Evolutionary conservation across 2,329 filamentous ascomycete species (phyloP).

Genomic region (Fusarium sp.): DNA sequence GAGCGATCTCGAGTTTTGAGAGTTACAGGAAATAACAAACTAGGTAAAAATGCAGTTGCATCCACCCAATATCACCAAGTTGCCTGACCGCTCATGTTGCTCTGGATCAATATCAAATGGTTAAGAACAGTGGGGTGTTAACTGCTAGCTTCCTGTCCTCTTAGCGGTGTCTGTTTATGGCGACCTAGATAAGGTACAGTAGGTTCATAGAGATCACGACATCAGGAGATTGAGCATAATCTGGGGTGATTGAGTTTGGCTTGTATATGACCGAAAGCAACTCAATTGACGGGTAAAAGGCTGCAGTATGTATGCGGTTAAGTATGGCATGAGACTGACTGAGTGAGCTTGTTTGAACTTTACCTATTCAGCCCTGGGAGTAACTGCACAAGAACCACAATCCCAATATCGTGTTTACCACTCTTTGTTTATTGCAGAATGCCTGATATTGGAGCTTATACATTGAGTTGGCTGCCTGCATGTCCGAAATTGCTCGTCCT

Average conservation of each 20-base stretch:
- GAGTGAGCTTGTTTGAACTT: background rate
- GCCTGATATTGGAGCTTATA: constrained; percentile 20
- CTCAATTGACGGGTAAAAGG: background rate
- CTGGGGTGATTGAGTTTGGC: constrained; percentile 5
- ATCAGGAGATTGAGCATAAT: constrained; percentile 12
- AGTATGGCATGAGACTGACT: background rate
- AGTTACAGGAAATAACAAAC: background rate
- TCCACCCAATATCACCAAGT: constrained; percentile 8
- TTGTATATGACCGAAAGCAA: background rate
- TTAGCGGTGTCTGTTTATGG: constrained; percentile 18
- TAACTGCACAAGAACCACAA: no score
- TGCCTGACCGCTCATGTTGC: constrained; percentile 34
- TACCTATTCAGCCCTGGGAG: no score
- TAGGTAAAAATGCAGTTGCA: constrained; percentile 7
- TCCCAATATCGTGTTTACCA: background rate
- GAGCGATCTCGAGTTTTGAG: background rate
- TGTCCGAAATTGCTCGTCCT: constrained; percentile 45
- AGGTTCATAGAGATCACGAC: constrained; percentile 12
- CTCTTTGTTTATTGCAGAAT: background rate
- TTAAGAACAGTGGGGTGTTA: constrained; percentile 34
- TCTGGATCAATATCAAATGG: constrained; percentile 7
- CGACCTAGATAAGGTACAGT: background rate
- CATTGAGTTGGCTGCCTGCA: constrained; percentile 31
- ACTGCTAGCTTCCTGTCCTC: constrained; percentile 12
- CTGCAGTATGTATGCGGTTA: background rate